Conservation (phyloP, 306 rosid species). For the Ormosia semicastrata region DNA sequence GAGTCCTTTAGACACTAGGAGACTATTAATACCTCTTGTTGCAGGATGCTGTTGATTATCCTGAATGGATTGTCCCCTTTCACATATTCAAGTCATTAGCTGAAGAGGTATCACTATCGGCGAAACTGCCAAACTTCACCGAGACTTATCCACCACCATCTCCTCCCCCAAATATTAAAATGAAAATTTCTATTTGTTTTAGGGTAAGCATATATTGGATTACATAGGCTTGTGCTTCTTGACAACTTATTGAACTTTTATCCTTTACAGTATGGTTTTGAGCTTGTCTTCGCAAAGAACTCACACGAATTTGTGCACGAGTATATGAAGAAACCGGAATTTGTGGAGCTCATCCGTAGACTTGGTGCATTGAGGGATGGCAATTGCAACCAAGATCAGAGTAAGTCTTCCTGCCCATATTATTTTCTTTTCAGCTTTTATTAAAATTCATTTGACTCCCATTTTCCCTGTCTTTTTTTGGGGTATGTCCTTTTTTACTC, state of each 20-base stretch:
- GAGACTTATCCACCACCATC: not conserved
- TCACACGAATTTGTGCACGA: slow-evolving; percentile 82
- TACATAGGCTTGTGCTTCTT: not conserved
- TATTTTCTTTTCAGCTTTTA: not conserved
- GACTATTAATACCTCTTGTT: slow-evolving; percentile 6
- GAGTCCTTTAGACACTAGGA: not conserved
- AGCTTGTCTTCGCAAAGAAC: slow-evolving; percentile 82
- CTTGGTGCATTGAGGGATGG: slow-evolving; percentile 98
- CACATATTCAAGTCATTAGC: slow-evolving; percentile 78
- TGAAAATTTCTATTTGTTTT: not conserved
- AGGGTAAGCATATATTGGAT: not conserved
- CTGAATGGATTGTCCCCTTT: slow-evolving; percentile 95
- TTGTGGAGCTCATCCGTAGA: slow-evolving; percentile 84
- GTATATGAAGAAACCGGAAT: slow-evolving; percentile 75
- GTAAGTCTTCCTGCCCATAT: slow-evolving; percentile 36
- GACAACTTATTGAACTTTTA: not conserved
- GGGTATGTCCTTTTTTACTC: not conserved
- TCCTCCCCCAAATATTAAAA: not conserved
- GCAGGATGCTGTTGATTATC: slow-evolving; percentile 99
- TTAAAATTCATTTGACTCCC: not conserved
- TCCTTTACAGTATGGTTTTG: slow-evolving; percentile 74
- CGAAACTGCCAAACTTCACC: not conserved
- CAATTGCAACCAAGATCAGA: slow-evolving; percentile 85
- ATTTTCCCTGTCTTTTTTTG: not conserved
- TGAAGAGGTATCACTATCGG: slow-evolving; percentile 65